Evolutionary conservation across 192 early-diverging fungal species (phyloP).

Genomic region (Piromyces sp.): DNA sequence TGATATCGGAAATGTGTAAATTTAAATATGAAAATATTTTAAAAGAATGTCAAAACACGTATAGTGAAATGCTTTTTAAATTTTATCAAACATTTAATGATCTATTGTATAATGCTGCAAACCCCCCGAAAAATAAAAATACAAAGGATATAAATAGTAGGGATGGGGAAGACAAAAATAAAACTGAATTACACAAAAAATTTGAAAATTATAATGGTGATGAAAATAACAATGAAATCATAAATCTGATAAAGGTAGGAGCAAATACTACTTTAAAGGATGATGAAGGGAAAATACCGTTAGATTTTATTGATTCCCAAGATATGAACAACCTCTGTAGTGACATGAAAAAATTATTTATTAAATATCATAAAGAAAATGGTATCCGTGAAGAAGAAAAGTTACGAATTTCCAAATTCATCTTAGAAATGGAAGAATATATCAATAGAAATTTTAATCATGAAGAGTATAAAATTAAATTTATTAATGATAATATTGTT

Average conservation of each 20-base stretch:
- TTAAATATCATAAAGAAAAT: neutral
- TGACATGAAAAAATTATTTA: neutral
- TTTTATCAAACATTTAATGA: neutral
- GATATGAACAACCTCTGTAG: neutral
- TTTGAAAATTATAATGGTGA: neutral
- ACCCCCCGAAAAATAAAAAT: neutral
- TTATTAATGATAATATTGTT: neutral
- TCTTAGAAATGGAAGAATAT: neutral
- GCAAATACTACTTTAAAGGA: neutral
- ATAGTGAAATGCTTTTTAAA: neutral
- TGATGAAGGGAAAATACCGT: neutral
- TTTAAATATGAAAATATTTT: neutral
- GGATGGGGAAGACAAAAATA: neutral
- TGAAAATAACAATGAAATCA: neutral
- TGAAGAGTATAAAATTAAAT: neutral
- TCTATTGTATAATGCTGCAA: neutral
- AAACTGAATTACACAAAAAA: neutral
- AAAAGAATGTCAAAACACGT: neutral
- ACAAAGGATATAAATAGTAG: neutral
- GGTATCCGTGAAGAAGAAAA: neutral
- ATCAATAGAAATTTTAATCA: neutral
- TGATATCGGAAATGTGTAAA: neutral
- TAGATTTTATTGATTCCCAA: neutral
- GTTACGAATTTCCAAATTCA: neutral
- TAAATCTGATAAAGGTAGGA: neutral